A percentile compares a stretch with the other conserved stretches of the same genome.
Evolutionary conservation across 2,329 filamentous ascomycete species (phyloP).

Genomic region (Aspergillus sp.): DNA sequence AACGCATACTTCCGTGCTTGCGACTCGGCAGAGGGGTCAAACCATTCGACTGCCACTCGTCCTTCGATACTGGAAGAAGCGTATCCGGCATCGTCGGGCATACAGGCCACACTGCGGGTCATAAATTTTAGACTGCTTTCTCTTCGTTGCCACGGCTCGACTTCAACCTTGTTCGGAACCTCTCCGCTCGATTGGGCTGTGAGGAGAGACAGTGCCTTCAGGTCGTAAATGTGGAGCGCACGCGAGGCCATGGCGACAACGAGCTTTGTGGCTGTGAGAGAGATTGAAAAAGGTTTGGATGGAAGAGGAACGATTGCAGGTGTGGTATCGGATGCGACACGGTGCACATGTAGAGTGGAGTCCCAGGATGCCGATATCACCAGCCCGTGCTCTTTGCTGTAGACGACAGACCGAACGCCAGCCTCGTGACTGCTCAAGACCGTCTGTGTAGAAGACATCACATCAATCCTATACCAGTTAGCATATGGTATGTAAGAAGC

Average conservation of each 20-base stretch:
- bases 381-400: slow-evolving; percentile 69
- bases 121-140: slow-evolving; percentile 96
- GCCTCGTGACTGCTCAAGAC: slow-evolving; percentile 73
- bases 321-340: slow-evolving; percentile 43
- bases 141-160: slow-evolving; percentile 85
- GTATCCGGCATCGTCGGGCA: slow-evolving; percentile 95
- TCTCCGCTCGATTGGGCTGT: slow-evolving; percentile 43
- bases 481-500: neutral
- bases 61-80: slow-evolving; percentile 91
- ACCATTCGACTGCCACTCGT: slow-evolving; percentile 95
- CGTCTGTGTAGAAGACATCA: slow-evolving; percentile 66
- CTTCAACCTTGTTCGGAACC: slow-evolving; percentile 40
- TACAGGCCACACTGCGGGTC: slow-evolving; percentile 86
- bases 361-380: slow-evolving; percentile 94
- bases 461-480: slow-evolving; percentile 54
- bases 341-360: slow-evolving; percentile 79
- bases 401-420: slow-evolving; percentile 79
- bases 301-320: slow-evolving; percentile 68
- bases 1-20: slow-evolving; percentile 96
- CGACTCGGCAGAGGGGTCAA: slow-evolving; percentile 80
- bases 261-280: slow-evolving; percentile 72
- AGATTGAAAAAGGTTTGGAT: slow-evolving; percentile 84
- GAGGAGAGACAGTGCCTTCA: slow-evolving; percentile 60
- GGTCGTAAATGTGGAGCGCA: slow-evolving; percentile 90
- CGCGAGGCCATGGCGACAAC: slow-evolving; percentile 95